Percentiles rank a stretch among this genome's conserved stretches.
phyloP scores from a whole-genome alignment of 805 yeast genomes.

The Priceomyces castillae region DNA sequence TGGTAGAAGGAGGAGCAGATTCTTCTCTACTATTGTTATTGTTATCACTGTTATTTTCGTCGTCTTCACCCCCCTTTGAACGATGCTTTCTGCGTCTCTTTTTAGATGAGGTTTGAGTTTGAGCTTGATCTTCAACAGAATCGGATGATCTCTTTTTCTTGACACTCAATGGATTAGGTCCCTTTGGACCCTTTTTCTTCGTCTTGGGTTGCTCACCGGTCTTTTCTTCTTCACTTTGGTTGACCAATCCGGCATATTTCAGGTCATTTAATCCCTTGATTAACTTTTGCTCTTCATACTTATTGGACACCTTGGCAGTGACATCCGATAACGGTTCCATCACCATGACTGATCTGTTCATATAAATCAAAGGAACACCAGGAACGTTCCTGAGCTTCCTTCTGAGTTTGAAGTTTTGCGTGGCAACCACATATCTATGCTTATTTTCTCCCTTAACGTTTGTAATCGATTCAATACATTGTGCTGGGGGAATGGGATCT shows the following conservation, averaged over 20 bases:
- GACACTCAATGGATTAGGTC: constrained; percentile 87
- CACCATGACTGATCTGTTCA: constrained; percentile 90
- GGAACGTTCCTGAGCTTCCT: constrained; percentile 70
- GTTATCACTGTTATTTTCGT: no score
- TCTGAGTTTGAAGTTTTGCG: constrained; percentile 73
- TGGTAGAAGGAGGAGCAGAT: no score
- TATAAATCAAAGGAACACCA: constrained; percentile 84
- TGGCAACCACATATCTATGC: constrained; percentile 86
- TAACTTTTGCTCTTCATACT: constrained; percentile 65
- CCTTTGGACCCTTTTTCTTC: constrained; percentile 70
- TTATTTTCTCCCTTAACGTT: constrained; percentile 74
- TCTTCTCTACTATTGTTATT: no score
- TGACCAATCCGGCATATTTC: constrained; percentile 45
- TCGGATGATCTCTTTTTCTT: constrained; percentile 83
- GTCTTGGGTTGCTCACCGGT: constrained; percentile 20
- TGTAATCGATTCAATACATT: constrained; percentile 73
- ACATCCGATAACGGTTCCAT: constrained; percentile 90
- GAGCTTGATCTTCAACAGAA: constrained; percentile 2
- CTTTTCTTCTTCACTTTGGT: constrained; percentile 15
- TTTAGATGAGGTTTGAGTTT: constrained; percentile 8
- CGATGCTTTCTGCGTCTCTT: constrained; percentile 26
- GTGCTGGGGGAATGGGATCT: constrained; percentile 60
- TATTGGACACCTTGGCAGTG: constrained; percentile 40
- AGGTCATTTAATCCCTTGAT: constrained; percentile 75
- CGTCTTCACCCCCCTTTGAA: neutral